Percentiles rank a stretch among this genome's conserved stretches.
Evolutionary conservation across 2,329 filamentous ascomycete genomes (phyloP).

Genomic region (Venturia effusa): DNA sequence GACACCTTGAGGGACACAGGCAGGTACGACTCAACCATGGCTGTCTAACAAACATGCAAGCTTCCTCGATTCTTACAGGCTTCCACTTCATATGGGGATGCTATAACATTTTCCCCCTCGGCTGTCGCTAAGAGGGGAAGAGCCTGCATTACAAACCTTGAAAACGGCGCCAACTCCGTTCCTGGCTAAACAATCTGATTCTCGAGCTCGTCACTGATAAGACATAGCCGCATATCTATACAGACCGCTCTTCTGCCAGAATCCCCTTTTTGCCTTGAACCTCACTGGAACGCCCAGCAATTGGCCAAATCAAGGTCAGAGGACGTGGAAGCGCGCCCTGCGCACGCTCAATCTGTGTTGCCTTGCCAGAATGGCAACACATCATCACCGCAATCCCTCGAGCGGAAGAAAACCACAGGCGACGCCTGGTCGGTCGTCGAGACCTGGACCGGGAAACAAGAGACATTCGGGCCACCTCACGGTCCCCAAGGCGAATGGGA

Average conservation of each 20-base stretch:
- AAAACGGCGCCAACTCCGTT: neutral
- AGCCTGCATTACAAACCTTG: neutral
- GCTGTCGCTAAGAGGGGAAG: neutral
- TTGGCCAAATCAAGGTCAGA: neutral
- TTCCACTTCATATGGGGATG: neutral
- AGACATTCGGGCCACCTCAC: conserved; percentile 3
- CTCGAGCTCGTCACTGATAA: conserved; percentile 1
- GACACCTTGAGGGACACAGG: neutral
- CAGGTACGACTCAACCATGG: neutral
- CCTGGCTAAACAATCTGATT: neutral
- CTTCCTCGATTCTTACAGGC: neutral
- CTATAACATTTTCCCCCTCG: neutral
- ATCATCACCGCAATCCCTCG: conserved; percentile 3
- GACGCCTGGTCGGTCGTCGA: conserved; percentile 2
- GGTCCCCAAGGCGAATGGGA: neutral
- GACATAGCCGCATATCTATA: neutral
- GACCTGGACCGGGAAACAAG: conserved; percentile 7
- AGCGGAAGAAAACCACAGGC: neutral
- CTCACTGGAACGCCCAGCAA: neutral
- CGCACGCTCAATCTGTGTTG: neutral
- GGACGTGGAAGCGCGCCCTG: neutral
- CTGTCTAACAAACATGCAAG: neutral
- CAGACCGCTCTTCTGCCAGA: conserved; percentile 4
- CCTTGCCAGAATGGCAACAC: conserved; percentile 8
- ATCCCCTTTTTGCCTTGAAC: neutral